Evolutionary conservation across 345 rosid genomes (phyloP), one percentile per base, ranked within the genome.

Genomic region (Eutrema heterophyllum): DNA sequence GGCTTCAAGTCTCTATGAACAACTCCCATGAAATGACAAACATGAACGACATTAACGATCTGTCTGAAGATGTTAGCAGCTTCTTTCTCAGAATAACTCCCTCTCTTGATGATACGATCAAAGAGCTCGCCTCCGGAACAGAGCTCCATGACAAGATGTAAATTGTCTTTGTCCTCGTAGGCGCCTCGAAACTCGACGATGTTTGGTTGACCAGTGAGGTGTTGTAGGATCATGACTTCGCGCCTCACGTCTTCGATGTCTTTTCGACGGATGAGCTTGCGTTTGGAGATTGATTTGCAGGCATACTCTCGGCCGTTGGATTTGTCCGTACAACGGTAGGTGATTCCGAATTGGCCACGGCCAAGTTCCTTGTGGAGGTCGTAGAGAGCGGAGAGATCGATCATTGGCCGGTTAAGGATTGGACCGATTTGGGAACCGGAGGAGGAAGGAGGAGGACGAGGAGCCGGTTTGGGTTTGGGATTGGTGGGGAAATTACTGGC

Each of bases 51-150:
- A 71, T 88, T 92, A 68, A 92, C 87, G 36, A 92, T 82, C 83
- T 92, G 90, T 82, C 92, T 76, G 45, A 81, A 79, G 56, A 95
- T 83, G 15, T 62, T 74, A 44, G 93, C 90, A 15, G 99, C 99
- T 80, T 87, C 92, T 61, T 79, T 81, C 80, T 95, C 97, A 0
- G 97, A 85, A 62, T 89, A 95, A 55, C 78, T 81, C 59, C 96
- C 89, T 79, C 80, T 92, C 21, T 85, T 82, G 32, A 81, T 87
- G 12, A 95, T 90, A 81, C 97, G 80, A 79, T 92, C 97, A 61
- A 92, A 92, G 12, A 95, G 91, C 83, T 95, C 99, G 8, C 99
- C 97, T 13, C 99, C 97, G 4, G 92, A 87, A 72, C 98, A 94
- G 11, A 94, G 82, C 86, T 94, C 98, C 97, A 91, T 94, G 36